These are phyloP conservation scores for Macrophomina tecta DNA, from an alignment of 2,329 filamentous ascomycete genomes.

Conservation along the genomic window DNA sequence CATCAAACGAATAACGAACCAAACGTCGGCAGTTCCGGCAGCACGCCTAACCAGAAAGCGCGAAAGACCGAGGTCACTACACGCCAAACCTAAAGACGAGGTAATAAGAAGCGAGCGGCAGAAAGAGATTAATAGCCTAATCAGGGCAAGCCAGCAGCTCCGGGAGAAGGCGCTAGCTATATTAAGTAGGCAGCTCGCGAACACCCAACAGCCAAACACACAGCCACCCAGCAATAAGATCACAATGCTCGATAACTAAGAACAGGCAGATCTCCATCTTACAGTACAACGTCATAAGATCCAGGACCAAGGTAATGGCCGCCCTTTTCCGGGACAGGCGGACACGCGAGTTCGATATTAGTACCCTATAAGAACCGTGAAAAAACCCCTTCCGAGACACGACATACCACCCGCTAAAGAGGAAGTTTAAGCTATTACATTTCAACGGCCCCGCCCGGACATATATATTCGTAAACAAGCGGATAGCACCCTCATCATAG, in stretches of 20 bases:
- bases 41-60: not conserved
- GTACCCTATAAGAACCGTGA: constrained; percentile 35
- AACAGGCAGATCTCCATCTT: constrained; percentile 29
- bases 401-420: constrained; percentile 33
- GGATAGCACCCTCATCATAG: no score
- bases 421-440: not conserved
- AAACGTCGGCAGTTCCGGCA: not conserved
- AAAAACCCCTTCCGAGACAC: constrained; percentile 33
- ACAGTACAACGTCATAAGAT: constrained; percentile 35
- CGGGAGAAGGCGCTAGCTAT: not conserved
- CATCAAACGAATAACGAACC: not conserved
- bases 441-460: constrained; percentile 31
- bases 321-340: constrained; percentile 33
- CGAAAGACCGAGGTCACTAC: constrained; percentile 4
- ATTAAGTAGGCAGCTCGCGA: not conserved
- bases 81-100: not conserved
- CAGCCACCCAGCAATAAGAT: not conserved
- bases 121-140: not conserved
- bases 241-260: not conserved
- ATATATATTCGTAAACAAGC: constrained; percentile 38
- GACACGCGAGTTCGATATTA: constrained; percentile 34
- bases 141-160: constrained; percentile 4
- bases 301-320: constrained; percentile 35
- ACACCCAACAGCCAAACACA: not conserved
- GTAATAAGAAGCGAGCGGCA: not conserved